Base-by-base conservation (phyloP, 441 rosid genomes). In the Gossypium lobatum region DNA sequence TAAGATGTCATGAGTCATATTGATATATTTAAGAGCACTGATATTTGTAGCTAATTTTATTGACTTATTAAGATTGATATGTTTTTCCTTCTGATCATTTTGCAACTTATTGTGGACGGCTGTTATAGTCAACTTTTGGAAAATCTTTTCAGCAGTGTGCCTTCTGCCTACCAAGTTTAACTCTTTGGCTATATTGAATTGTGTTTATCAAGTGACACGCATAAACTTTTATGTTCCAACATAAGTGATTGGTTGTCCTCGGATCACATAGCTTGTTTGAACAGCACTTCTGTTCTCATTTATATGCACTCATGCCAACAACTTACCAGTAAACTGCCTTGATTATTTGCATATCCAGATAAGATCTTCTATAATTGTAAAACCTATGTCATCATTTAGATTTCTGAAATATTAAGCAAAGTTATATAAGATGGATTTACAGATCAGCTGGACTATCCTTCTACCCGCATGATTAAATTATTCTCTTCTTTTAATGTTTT, bases 291-390 rank as follows among this genome's bases (percentile, higher is more conserved):
- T 20, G 31, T 42, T 63, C 25, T 39, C 23, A 64, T 64, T 34
- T 45, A 42, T 16, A 13, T 42, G 23, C 17, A 54, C 59, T 6
- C 18, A 64, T 39, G 70, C 34, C 70, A 64, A 64, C 54, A 64
- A n/a, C 20, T 65, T 65, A 65, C 46, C 34, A 65, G 34, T 4
- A 65, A 65, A 20, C 23, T 21, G 37, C 37, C 34, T 45, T 45
- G 34, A 42, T 17, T 21, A 45, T 65, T 64, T 21, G 55, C 18
- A 46, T 45, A 6, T 23, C 70, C 45, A 28, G 54, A 65, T 65
- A 45, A 65, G 53, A 42, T 65, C 34, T 65, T 53, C 18, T 42
- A 65, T 13, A 65, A 65, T 65, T 45, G 54, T 42, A 65, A 21
- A 65, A 45, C 28, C 50, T 67, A 6, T 23, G 59, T 48, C 71